A percentile compares a stretch with the other conserved stretches of the same genome.
phyloP scores from a whole-genome alignment of 2,329 filamentous ascomycete species.

The Diaporthe velutina region DNA sequence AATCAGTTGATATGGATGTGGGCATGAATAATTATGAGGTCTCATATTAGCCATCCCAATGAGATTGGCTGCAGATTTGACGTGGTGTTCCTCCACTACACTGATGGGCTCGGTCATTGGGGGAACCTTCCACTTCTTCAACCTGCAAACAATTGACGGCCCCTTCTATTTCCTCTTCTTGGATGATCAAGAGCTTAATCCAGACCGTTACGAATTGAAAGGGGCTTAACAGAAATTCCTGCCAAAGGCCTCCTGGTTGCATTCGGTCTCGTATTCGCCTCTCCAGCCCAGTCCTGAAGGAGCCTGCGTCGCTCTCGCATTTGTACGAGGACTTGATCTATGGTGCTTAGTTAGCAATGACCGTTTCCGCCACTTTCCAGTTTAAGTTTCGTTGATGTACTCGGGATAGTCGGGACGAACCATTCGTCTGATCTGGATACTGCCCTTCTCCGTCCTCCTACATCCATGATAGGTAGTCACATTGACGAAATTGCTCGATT shows the following conservation, averaged over 20 bases:
- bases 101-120: too few relatives aligned
- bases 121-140: neutral
- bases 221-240: neutral
- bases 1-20: neutral
- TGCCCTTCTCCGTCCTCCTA: neutral
- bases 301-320: neutral
- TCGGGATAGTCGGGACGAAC: neutral
- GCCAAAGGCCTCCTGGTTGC: neutral
- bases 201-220: too few relatives aligned
- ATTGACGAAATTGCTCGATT: neutral
- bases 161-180: too few relatives aligned
- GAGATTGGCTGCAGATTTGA: neutral
- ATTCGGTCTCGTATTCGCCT: conserved; percentile 23
- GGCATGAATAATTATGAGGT: neutral
- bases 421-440: neutral
- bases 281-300: neutral
- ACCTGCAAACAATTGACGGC: neutral
- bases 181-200: too few relatives aligned
- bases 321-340: neutral
- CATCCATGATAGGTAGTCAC: too few relatives aligned
- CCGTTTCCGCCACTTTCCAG: neutral
- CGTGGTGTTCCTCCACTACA: neutral
- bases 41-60: neutral
- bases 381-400: neutral
- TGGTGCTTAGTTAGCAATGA: neutral